Conservation (phyloP, 2,329 filamentous ascomycete species). For the Fragosphaeria purpurea region DNA sequence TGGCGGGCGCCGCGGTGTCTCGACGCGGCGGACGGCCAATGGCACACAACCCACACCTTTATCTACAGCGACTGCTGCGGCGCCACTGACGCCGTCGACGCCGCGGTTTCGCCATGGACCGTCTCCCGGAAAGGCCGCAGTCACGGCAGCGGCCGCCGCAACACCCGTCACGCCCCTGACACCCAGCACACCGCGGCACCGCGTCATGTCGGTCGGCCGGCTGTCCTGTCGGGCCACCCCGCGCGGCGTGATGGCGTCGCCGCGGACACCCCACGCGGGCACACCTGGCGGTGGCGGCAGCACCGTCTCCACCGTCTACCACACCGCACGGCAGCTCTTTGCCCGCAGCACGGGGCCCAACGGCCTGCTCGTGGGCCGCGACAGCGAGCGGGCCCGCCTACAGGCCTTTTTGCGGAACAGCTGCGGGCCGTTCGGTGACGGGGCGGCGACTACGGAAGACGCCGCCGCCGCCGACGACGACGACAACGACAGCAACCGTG, state of each 20-base stretch:
- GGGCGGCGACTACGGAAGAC: not conserved
- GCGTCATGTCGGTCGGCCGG: constrained; percentile 66
- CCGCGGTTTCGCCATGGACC: constrained; percentile 73
- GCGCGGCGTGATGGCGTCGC: constrained; percentile 41
- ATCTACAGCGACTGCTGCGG: constrained; percentile 21
- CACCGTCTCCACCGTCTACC: constrained; percentile 67
- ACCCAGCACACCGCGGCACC: constrained; percentile 72
- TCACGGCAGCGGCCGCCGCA: not conserved
- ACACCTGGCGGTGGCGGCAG: constrained; percentile 20
- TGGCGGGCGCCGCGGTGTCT: constrained; percentile 5
- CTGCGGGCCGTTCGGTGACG: not conserved
- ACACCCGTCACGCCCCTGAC: constrained; percentile 30
- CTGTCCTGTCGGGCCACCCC: constrained; percentile 71
- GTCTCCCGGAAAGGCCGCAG: constrained; percentile 21
- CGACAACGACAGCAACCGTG: constrained; percentile 46
- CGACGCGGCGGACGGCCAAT: not conserved
- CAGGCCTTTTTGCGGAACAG: constrained; percentile 51
- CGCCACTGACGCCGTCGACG: constrained; percentile 59
- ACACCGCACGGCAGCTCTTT: constrained; percentile 78
- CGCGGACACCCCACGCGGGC: constrained; percentile 44
- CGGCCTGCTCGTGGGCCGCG: constrained; percentile 66
- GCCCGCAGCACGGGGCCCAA: constrained; percentile 66
- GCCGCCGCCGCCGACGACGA: no score
- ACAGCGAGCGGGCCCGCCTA: constrained; percentile 57
- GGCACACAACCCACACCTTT: not conserved